These are phyloP conservation scores for Phytophthora fragariae DNA, from an alignment of 352 stramenopile genomes.

Conservation along the genomic window DNA sequence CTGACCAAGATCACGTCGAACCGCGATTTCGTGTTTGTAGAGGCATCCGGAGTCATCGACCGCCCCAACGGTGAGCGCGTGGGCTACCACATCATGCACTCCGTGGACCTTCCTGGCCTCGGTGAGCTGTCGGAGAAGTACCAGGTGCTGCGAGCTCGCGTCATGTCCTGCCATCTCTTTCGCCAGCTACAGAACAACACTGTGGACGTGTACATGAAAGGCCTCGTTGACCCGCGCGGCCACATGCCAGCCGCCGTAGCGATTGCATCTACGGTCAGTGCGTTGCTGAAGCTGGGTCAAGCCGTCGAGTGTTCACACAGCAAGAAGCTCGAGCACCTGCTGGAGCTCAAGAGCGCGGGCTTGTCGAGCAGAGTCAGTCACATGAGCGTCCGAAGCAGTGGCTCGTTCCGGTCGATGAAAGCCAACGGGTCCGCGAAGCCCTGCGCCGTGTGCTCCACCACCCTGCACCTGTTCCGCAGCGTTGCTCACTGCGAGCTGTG, in stretches of 20 bases:
- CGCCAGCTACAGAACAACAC: conserved; percentile 41
- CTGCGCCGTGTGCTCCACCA: conserved; percentile 40
- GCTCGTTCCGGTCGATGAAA: conserved; percentile 11
- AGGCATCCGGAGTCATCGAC: conserved; percentile 50
- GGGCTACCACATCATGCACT: conserved; percentile 72
- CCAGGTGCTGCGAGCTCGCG: conserved; percentile 55
- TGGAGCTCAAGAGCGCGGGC: conserved; percentile 36
- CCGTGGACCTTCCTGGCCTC: conserved; percentile 53
- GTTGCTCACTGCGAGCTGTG: conserved; percentile 46
- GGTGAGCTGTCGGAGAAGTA: conserved; percentile 60
- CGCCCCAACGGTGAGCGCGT: conserved; percentile 47
- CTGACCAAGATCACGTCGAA: conserved; percentile 56
- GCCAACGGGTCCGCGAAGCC: conserved; percentile 4
- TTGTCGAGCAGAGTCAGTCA: conserved; percentile 14
- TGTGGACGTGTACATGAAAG: conserved; percentile 66
- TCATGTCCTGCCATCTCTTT: conserved; percentile 59
- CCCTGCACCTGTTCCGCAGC: conserved; percentile 40
- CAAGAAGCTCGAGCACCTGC: conserved; percentile 71
- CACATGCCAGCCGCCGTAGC: conserved; percentile 50
- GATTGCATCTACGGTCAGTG: conserved; percentile 46
- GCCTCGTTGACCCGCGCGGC: conserved; percentile 51
- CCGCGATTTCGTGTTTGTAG: conserved; percentile 71
- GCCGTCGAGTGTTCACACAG: conserved; percentile 58
- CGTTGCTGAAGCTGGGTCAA: conserved; percentile 47
- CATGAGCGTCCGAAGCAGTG: conserved; percentile 18